Evolutionary conservation across 768 basidiomycete species (phyloP), one percentile per base, ranked within the genome.

Genomic region (Kwoniella europaea): DNA sequence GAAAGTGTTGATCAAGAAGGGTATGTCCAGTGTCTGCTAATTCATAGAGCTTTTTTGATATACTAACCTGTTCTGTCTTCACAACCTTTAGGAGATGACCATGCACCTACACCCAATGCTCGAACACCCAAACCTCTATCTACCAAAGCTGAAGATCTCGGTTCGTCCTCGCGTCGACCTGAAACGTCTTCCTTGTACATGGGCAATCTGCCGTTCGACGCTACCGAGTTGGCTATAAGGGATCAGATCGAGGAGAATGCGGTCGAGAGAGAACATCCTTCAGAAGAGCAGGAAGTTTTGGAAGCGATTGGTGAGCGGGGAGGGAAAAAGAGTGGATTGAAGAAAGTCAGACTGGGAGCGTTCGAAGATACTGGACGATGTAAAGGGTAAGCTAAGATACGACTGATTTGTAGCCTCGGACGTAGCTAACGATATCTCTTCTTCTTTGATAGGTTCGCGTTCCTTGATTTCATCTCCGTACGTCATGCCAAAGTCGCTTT

Each of bases 351-450:
- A 6, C 88, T 99, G 88, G 94, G 94, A 4, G 95, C 94, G 18
- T 99, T 99, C 74, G 94, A 98, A 82, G 96, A 99, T 83, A 92
- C 89, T 60, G 97, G 96, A 10, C 84, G 88, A 64, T 98, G 96
- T 85, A 99, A 98, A 87, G 96, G 96, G 96, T 97, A 79, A 69
- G 87, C 35, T 27, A 27, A 27, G 27, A 27, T 27, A 27, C 27
- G 27, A 3, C 1, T 2, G 27, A 27, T 27, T 27, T 27, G 27
- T 27, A 27, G 4, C 27, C 27, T 27, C 27, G 27, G 27, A 27
- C 27, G 27, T 27, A 27, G 27, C 27, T 27, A 27, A 27, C 27
- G 27, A 27, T 27, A 27, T 27, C 27, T 27, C 27, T 2, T 27
- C 29, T 42, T 4, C 15, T 53, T 12, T 5, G 29, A 5, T 80